Base-by-base conservation (phyloP, 2,329 filamentous ascomycete genomes). In the Bertia moriformis region DNA sequence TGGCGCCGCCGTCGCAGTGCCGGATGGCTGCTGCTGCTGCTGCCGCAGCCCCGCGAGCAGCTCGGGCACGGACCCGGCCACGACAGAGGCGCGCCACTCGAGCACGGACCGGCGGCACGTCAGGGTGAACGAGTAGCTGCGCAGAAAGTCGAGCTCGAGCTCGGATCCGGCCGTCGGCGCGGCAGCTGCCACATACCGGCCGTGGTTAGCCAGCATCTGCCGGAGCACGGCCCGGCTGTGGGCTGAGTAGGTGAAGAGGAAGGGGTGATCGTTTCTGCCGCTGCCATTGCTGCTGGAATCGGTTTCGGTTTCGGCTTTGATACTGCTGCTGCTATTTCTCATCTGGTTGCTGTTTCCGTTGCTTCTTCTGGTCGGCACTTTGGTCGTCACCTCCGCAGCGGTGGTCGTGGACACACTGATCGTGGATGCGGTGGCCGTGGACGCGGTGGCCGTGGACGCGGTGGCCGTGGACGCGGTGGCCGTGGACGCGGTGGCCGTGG, bases 91-190 rank as follows among this genome's bases (percentile, higher is more conserved):
- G 39, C 57, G 66, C 60, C 62, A 68, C 40, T 63, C 59, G 13
- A 69, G 43, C 4, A 45, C 51, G 0, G 66, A 67, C 13, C 66
- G 60, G 2, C 66, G 63, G 24, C 56, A 61, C 18, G 50, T 54
- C 14, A 68, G 51, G 1, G 66, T 69, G 44, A 68, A 69, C 3
- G 64, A 56, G 37, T 67, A 62, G 40, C 67, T 46, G 20, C 51
- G 45, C 20, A 66, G 44, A n/a, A 57, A 47, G 1, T 45, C 40
- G 0, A n/a, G 22, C 22, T 27, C 22, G n/a, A n/a, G n/a, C n/a
- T n/a, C n/a, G n/a, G n/a, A n/a, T 7, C 22, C 22, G 22, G 7
- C 22, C n/a, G 22, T n/a, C n/a, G 15, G 4, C 2, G 49, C 38
- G 3, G 36, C 14, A 4, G 38, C 33, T 4, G 40, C 27, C 19